These are phyloP conservation scores for Heterobasidion parviporum DNA, from an alignment of 1,284 basidiomycete genomes.

Conservation along the genomic window DNA sequence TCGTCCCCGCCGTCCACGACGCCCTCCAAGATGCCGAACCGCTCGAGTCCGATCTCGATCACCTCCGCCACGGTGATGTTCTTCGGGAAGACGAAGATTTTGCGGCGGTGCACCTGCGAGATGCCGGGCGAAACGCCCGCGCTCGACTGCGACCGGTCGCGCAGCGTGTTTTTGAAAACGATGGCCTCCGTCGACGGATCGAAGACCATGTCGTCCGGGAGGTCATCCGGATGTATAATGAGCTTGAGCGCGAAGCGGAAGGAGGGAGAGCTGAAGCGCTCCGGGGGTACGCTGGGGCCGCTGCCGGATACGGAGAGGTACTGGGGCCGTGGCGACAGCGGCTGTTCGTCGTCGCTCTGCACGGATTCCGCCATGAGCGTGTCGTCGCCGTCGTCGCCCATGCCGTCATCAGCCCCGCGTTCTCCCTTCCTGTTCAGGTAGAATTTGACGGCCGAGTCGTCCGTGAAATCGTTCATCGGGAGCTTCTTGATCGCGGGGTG, in stretches of 20 bases:
- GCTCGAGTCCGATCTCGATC: slow-evolving; percentile 84
- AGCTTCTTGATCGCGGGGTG: slow-evolving; percentile 91
- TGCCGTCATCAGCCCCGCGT: slow-evolving; percentile 23
- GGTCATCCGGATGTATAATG: slow-evolving; percentile 79
- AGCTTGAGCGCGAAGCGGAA: slow-evolving; percentile 82
- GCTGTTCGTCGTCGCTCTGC: slow-evolving; percentile 17
- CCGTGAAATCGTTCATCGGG: slow-evolving; percentile 94
- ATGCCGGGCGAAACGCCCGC: slow-evolving; percentile 37
- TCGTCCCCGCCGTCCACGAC: slow-evolving; percentile 98
- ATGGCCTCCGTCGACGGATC: slow-evolving; percentile 89
- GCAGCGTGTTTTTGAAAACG: slow-evolving; percentile 67
- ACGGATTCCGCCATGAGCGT: slow-evolving; percentile 37
- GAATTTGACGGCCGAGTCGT: slow-evolving; percentile 95
- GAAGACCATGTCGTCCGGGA: slow-evolving; percentile 91
- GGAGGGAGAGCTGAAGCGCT: slow-evolving; percentile 73
- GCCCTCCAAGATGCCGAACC: slow-evolving; percentile 90
- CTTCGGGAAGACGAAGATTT: slow-evolving; percentile 83
- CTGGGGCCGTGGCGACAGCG: slow-evolving; percentile 21
- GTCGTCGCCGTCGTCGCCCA: slow-evolving; percentile 38
- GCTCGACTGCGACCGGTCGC: slow-evolving; percentile 37
- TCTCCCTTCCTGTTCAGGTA: slow-evolving; percentile 69
- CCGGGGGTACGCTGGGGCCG: slow-evolving; percentile 44
- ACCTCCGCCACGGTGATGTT: slow-evolving; percentile 96
- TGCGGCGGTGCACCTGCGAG: slow-evolving; percentile 53
- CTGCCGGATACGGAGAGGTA: slow-evolving; percentile 30